A percentile compares a stretch with the other conserved stretches of the same genome.
Conservation (phyloP, 345 rosid genomes). For the Camelina neglecta region DNA sequence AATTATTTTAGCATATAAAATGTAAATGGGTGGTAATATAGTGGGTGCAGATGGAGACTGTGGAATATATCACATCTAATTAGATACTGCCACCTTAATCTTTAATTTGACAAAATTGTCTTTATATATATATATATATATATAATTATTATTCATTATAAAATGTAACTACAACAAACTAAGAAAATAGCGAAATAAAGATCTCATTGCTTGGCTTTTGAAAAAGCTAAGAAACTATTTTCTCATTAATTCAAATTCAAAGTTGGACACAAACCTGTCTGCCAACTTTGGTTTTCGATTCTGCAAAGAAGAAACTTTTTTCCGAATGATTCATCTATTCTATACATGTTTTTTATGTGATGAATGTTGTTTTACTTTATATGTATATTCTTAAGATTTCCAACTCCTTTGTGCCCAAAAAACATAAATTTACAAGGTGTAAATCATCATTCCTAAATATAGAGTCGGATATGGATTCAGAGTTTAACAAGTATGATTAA, state of each 20-base stretch:
- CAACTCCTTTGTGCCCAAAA: background rate
- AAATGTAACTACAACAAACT: background rate
- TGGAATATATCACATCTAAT: constrained; percentile 34
- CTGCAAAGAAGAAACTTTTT: background rate
- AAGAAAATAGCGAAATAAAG: constrained; percentile 2
- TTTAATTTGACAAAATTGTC: constrained; percentile 25
- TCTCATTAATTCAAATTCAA: background rate
- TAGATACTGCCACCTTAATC: constrained; percentile 44
- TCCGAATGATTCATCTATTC: background rate
- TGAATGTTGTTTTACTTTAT: background rate
- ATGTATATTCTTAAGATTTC: background rate
- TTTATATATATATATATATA: no score
- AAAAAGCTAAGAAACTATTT: constrained; percentile 11
- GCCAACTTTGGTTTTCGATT: constrained; percentile 17
- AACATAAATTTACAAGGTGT: background rate
- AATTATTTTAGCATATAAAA: background rate
- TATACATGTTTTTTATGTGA: background rate
- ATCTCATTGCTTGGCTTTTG: constrained; percentile 4
- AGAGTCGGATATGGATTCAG: background rate
- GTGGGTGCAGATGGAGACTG: constrained; percentile 44
- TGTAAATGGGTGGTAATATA: constrained; percentile 23
- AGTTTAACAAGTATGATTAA: background rate
- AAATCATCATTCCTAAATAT: background rate
- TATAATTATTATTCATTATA: background rate
- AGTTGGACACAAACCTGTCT: constrained; percentile 1